These are phyloP conservation scores for Zymoseptoria tritici DNA, from an alignment of 2,329 filamentous ascomycete genomes.

Conservation along the genomic window DNA sequence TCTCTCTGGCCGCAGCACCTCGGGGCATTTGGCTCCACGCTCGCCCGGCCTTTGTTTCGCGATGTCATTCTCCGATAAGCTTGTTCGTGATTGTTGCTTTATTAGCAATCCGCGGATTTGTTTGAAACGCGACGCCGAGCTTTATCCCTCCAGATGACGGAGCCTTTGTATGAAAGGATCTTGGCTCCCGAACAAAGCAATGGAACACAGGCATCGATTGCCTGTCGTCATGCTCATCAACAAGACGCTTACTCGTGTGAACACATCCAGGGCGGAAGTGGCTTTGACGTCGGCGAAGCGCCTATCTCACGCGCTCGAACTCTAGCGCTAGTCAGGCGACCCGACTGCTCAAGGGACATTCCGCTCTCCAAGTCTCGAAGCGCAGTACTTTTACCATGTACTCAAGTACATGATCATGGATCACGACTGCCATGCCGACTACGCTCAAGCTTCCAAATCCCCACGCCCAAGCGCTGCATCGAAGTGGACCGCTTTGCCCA, in stretches of 20 bases:
- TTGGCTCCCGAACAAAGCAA: not conserved
- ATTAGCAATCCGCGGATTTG: not conserved
- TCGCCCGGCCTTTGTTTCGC: not conserved
- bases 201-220: not conserved
- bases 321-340: not conserved
- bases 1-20: not conserved
- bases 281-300: not conserved
- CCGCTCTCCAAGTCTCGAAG: not conserved
- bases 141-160: not conserved
- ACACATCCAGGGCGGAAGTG: not conserved
- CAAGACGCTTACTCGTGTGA: not conserved
- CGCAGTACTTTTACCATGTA: not conserved
- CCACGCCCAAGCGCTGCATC: not conserved
- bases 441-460: not conserved
- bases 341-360: not conserved
- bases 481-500: not conserved
- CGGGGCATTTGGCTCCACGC: not conserved
- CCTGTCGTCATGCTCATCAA: not conserved
- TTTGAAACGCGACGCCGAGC: not conserved
- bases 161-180: not conserved
- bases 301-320: not conserved
- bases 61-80: not conserved
- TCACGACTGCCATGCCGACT: not conserved
- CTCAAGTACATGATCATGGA: not conserved
- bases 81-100: not conserved